These are phyloP conservation scores for Pestalotiopsis sp. DNA, from an alignment of 2,329 filamentous ascomycete genomes.

Conservation along the genomic window DNA sequence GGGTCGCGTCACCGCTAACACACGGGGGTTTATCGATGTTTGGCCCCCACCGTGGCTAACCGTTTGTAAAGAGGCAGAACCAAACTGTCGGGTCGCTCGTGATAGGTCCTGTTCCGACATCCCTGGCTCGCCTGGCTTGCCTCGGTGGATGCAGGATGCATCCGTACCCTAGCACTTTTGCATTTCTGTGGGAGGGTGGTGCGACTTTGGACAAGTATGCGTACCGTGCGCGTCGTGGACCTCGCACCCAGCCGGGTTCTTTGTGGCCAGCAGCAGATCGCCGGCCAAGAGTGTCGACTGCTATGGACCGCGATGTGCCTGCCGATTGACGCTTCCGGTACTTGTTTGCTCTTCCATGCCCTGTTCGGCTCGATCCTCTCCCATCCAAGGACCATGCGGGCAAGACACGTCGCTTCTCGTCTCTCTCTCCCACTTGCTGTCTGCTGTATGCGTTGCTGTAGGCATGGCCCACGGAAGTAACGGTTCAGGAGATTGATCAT, in stretches of 20 bases:
- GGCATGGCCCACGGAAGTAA: not conserved
- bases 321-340: not conserved
- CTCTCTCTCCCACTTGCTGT: not conserved
- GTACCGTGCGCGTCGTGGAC: not conserved
- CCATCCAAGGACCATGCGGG: not conserved
- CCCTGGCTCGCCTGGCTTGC: not conserved
- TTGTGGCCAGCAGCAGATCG: not conserved
- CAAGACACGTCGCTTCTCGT: not conserved
- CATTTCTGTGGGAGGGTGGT: not conserved
- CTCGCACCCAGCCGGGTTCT: not conserved
- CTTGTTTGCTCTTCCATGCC: not conserved
- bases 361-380: not conserved
- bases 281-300: not conserved
- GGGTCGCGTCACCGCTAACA: not conserved
- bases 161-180: not conserved
- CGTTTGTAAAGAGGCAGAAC: not conserved
- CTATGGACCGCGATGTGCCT: not conserved
- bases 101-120: conserved; percentile 1
- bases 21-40: not conserved
- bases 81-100: conserved; percentile 1
- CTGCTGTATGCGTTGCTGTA: not conserved
- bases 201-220: not conserved
- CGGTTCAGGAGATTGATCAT: not conserved
- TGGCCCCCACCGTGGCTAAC: conserved; percentile 2
- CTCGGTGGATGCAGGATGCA: not conserved